These are phyloP conservation scores for Santalum album DNA, from an alignment of 164 flowering plant genomes.

Conservation along the genomic window DNA sequence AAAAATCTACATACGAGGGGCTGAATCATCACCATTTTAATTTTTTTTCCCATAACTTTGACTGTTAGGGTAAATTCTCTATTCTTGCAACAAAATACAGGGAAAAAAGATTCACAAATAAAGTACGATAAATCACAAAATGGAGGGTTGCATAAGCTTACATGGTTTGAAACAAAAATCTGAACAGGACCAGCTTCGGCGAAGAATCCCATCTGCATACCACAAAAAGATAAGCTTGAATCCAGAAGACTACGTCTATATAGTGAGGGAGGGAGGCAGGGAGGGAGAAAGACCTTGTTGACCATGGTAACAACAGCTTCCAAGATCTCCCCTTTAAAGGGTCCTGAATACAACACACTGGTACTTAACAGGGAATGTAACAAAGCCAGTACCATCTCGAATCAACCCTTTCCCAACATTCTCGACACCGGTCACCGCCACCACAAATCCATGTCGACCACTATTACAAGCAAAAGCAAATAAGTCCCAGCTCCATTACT, in stretches of 20 bases:
- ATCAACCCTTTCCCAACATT: slow-evolving; percentile 83
- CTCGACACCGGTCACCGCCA: slow-evolving; percentile 86
- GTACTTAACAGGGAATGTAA: slow-evolving; percentile 84
- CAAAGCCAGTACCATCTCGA: slow-evolving; percentile 89
- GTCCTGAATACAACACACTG: slow-evolving; percentile 89
- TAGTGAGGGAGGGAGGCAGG: too few species aligned
- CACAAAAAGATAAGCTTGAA: neutral
- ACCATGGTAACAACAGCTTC: slow-evolving; percentile 98
- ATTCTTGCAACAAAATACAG: too few species aligned
- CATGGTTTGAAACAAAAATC: slow-evolving; percentile 91
- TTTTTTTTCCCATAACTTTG: too few species aligned
- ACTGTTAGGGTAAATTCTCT: too few species aligned
- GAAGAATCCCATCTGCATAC: slow-evolving; percentile 85
- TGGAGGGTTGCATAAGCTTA: too few species aligned
- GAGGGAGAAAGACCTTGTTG: slow-evolving; percentile 61
- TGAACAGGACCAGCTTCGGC: slow-evolving; percentile 99
- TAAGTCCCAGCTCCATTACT: too few species aligned
- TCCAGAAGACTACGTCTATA: neutral
- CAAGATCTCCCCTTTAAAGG: slow-evolving; percentile 90
- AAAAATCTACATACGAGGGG: too few species aligned
- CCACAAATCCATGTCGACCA: slow-evolving; percentile 92
- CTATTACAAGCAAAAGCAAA: too few species aligned
- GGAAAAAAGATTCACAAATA: too few species aligned
- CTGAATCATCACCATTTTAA: too few species aligned
- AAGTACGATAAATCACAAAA: too few species aligned